These are phyloP conservation scores for Vitis rupestris DNA, from an alignment of 164 flowering plant species.

Conservation along the genomic window DNA sequence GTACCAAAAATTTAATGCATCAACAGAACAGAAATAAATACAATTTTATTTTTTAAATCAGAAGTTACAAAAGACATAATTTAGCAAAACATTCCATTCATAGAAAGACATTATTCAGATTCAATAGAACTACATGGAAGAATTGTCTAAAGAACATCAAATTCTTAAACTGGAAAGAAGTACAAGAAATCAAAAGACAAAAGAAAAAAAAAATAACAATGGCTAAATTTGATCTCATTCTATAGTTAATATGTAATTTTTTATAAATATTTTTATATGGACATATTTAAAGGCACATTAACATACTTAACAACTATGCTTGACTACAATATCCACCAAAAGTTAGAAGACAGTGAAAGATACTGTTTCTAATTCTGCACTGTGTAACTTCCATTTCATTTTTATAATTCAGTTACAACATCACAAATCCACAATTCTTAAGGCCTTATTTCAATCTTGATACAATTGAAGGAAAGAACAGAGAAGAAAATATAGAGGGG, in stretches of 20 bases:
- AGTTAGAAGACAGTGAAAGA: no score
- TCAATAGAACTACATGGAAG: background rate
- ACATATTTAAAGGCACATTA: background rate
- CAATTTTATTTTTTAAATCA: background rate
- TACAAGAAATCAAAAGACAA: background rate
- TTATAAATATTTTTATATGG: background rate
- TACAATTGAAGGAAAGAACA: no score
- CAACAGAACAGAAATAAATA: background rate
- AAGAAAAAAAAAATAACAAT: background rate
- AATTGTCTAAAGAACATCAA: background rate
- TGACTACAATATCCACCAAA: no score
- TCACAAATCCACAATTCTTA: no score
- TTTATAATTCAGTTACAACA: no score
- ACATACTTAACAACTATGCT: no score
- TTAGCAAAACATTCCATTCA: background rate
- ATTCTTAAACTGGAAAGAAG: background rate
- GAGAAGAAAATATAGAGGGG: no score
- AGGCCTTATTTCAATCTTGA: no score
- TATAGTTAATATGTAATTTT: no score
- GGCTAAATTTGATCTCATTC: background rate
- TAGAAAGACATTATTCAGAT: background rate
- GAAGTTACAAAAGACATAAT: background rate
- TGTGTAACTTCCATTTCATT: no score
- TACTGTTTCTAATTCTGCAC: no score
- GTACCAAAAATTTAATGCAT: background rate